These are phyloP conservation scores for Hanseniaspora uvarum DNA, from an alignment of 1,139 yeast species.

Conservation along the genomic window DNA sequence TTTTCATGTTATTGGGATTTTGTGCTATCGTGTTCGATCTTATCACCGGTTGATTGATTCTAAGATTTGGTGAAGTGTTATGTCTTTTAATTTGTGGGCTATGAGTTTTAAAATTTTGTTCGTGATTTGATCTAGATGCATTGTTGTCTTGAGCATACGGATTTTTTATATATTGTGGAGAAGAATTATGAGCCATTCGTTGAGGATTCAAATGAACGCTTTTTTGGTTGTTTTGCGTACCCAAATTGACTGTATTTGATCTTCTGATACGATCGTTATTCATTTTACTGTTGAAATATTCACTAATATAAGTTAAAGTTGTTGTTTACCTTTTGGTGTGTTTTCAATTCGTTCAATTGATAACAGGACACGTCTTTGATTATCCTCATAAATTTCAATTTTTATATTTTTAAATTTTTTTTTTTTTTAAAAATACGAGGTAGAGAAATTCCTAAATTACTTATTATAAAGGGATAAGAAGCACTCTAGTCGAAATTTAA, in stretches of 20 bases:
- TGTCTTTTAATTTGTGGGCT: background rate
- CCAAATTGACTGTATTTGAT: background rate
- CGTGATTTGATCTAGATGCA: background rate
- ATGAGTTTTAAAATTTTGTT: background rate
- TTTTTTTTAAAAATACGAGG: background rate
- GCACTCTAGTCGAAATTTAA: too few species aligned
- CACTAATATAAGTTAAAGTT: too few species aligned
- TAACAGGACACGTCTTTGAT: background rate
- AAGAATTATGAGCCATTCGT: background rate
- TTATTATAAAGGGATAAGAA: too few species aligned
- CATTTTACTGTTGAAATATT: too few species aligned
- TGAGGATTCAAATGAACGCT: background rate
- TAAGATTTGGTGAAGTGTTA: background rate
- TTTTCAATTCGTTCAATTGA: background rate
- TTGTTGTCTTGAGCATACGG: background rate
- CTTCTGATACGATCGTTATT: background rate
- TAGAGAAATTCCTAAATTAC: too few species aligned
- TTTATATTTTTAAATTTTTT: background rate
- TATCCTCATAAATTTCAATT: background rate
- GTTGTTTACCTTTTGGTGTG: too few species aligned
- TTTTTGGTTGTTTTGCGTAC: background rate
- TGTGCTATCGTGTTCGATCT: background rate
- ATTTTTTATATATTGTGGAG: background rate
- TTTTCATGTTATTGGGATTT: constrained; percentile 3
- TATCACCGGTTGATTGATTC: background rate